Evolutionary conservation across 768 basidiomycete genomes (phyloP).

Genomic region (Boletus bicolor): DNA sequence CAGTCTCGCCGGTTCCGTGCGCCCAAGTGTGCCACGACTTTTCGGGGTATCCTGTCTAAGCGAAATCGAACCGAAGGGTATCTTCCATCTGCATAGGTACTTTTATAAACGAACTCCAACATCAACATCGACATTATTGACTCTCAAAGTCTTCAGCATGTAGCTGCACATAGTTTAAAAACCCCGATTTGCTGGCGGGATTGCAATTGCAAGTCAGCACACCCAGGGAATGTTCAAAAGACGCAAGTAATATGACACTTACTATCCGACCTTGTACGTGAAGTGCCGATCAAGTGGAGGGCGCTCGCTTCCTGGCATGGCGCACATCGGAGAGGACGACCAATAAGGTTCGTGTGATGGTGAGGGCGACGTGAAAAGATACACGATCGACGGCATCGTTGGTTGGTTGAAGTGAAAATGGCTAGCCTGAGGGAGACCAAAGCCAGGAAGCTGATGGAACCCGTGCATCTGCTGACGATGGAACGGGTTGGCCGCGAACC

Average conservation of each 20-base stretch:
- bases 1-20: background rate
- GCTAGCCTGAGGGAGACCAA: constrained; percentile 1
- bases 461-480: constrained; percentile 16
- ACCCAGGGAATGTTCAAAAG: background rate
- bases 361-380: constrained; percentile 40
- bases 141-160: constrained; percentile 36
- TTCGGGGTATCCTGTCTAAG: background rate
- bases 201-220: background rate
- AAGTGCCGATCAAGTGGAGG: constrained; percentile 28
- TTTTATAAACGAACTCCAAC: background rate
- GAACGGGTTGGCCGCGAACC: constrained; percentile 7
- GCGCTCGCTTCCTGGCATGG: constrained; percentile 16
- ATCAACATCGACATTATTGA: background rate
- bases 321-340: constrained; percentile 34
- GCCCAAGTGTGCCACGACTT: background rate
- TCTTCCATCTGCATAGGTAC: background rate
- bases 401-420: constrained; percentile 19
- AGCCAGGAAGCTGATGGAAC: constrained; percentile 13
- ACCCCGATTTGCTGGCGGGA: constrained; percentile 33
- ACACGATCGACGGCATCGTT: constrained; percentile 37
- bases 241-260: constrained; percentile 7
- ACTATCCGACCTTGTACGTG: constrained; percentile 30
- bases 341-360: constrained; percentile 37
- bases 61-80: background rate
- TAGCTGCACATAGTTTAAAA: constrained; percentile 38